These are phyloP conservation scores for Ceratobasidium sp. DNA, from an alignment of 1,284 basidiomycete genomes.

Conservation along the genomic window DNA sequence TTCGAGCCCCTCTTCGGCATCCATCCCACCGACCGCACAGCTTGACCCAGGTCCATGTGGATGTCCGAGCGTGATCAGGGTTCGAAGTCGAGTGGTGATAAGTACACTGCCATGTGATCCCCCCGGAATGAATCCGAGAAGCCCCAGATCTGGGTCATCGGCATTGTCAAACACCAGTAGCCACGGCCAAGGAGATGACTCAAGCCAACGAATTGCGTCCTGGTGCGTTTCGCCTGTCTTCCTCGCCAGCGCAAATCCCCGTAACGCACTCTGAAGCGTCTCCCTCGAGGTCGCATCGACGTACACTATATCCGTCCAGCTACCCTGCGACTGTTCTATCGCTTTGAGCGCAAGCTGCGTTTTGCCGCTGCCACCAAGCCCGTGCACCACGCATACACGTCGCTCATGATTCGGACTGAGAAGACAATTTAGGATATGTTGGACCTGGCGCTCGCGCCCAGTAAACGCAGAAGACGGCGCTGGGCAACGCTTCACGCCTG, in stretches of 20 bases:
- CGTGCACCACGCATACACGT: constrained; percentile 30
- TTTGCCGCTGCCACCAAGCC: too few relatives aligned
- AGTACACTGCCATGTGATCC: not conserved
- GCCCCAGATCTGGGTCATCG: not conserved
- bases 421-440: not conserved
- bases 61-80: constrained; percentile 2
- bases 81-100: not conserved
- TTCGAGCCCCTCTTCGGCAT: not conserved
- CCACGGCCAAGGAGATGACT: not conserved
- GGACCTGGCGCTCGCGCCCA: not conserved
- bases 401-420: not conserved
- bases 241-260: too few relatives aligned
- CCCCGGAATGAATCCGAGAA: not conserved
- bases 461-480: not conserved
- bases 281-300: constrained; percentile 25
- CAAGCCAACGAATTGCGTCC: not conserved
- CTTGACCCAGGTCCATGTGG: not conserved
- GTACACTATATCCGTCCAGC: constrained; percentile 25
- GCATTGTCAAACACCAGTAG: constrained; percentile 2
- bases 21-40: too few relatives aligned
- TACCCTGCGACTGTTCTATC: not conserved
- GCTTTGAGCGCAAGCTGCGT: too few relatives aligned
- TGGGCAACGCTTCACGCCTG: not conserved
- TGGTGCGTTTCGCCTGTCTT: not conserved
- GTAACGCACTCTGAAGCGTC: not conserved